Percentiles rank a stretch among this genome's conserved stretches.
These are phyloP conservation scores for Yarrowia porcina DNA, from an alignment of 805 yeast genomes.

Conservation along the genomic window DNA sequence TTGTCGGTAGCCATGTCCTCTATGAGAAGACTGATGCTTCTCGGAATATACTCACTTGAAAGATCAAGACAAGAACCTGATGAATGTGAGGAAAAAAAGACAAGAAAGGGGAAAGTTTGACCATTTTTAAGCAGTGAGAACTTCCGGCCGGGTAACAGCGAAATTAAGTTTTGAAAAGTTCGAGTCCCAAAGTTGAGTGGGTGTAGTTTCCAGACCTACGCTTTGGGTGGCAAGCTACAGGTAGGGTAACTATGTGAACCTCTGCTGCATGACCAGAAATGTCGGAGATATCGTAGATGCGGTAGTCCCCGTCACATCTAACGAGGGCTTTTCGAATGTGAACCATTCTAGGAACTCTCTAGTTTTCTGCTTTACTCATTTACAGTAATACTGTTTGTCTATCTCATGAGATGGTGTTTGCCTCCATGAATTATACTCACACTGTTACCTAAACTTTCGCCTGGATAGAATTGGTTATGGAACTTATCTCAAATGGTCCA, in stretches of 20 bases:
- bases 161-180: not conserved
- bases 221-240: not conserved
- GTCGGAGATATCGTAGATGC: too few species aligned
- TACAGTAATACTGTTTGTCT: too few species aligned
- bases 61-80: conserved; percentile 26
- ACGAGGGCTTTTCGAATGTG: too few species aligned
- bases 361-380: too few species aligned
- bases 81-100: conserved; percentile 24
- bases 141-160: conserved; percentile 4
- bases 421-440: too few species aligned
- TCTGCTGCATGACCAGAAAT: too few species aligned
- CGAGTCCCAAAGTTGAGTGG: conserved; percentile 17
- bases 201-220: conserved; percentile 24
- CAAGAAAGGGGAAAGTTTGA: conserved; percentile 20
- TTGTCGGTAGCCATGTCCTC: not conserved
- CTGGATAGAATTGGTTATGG: too few species aligned
- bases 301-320: too few species aligned
- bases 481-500: too few species aligned
- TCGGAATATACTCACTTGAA: conserved; percentile 12
- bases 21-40: not conserved
- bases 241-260: not conserved
- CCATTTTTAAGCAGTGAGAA: conserved; percentile 21
- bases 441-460: too few species aligned
- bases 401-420: too few species aligned
- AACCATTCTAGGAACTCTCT: too few species aligned